These are phyloP conservation scores for Globisporangium acanthophoron DNA, from an alignment of 352 stramenopile genomes.

Conservation along the genomic window DNA sequence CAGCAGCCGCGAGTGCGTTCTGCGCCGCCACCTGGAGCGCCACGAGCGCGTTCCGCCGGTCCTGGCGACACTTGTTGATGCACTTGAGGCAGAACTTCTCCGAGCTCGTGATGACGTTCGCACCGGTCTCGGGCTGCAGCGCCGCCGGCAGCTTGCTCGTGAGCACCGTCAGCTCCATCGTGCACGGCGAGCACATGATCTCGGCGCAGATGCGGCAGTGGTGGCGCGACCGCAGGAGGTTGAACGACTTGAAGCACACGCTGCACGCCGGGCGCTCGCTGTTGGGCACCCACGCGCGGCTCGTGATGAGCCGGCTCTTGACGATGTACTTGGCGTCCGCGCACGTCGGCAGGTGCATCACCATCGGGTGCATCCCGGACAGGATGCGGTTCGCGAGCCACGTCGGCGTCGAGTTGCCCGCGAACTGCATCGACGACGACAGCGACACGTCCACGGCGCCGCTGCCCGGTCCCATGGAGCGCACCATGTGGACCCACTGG, in stretches of 20 bases:
- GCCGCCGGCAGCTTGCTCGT: constrained; percentile 45
- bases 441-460: constrained; percentile 36
- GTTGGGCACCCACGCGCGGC: constrained; percentile 68
- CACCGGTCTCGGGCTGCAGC: constrained; percentile 51
- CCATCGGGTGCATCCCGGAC: constrained; percentile 31
- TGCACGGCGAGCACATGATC: constrained; percentile 74
- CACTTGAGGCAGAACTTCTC: constrained; percentile 84
- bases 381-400: constrained; percentile 68
- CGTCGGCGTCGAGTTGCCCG: constrained; percentile 33
- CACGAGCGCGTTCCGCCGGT: constrained; percentile 34
- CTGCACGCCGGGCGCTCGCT: constrained; percentile 63
- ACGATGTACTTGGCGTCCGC: constrained; percentile 67
- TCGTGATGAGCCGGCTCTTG: constrained; percentile 46
- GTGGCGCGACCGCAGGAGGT: constrained; percentile 63
- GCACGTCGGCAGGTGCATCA: constrained; percentile 32
- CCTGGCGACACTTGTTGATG: constrained; percentile 63
- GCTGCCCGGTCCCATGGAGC: constrained; percentile 41
- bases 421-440: constrained; percentile 18
- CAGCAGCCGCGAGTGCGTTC: constrained; percentile 3
- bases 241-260: constrained; percentile 78
- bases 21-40: constrained; percentile 11
- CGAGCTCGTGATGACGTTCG: constrained; percentile 45
- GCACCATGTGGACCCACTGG: constrained; percentile 57
- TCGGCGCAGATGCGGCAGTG: constrained; percentile 80
- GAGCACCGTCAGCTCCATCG: constrained; percentile 54